A percentile compares a stretch with the other conserved stretches of the same genome.
phyloP scores from a whole-genome alignment of 2,329 filamentous ascomycete species.

The Talaromyces albobiverticillius region DNA sequence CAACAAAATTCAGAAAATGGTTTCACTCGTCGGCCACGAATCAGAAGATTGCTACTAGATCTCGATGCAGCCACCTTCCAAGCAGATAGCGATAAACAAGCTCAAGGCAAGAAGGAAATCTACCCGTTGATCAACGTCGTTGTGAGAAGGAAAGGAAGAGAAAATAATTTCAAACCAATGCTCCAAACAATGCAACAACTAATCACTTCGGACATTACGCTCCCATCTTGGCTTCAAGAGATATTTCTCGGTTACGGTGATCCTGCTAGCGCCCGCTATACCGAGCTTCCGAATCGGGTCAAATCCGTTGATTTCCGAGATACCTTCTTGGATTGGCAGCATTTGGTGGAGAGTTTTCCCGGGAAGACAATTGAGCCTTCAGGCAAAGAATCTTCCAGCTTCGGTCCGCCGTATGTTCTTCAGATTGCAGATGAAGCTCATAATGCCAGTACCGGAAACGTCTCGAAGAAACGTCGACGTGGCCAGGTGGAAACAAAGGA shows the following conservation, averaged over 20 bases:
- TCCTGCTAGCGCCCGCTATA: constrained; percentile 81
- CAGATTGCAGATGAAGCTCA: constrained; percentile 59
- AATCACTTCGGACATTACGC: constrained; percentile 76
- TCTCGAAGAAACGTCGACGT: constrained; percentile 82
- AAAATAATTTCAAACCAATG: constrained; percentile 96
- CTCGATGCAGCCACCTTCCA: constrained; percentile 78
- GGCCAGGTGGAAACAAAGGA: constrained; percentile 67
- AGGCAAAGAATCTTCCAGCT: constrained; percentile 67
- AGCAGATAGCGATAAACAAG: constrained; percentile 65
- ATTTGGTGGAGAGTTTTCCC: constrained; percentile 85
- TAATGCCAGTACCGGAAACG: constrained; percentile 54
- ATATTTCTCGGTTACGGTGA: constrained; percentile 98
- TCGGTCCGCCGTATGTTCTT: constrained; percentile 84
- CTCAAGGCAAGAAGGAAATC: constrained; percentile 69
- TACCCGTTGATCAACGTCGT: constrained; percentile 85
- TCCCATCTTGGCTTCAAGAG: constrained; percentile 91
- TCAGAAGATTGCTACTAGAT: constrained; percentile 72
- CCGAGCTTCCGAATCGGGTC: constrained; percentile 73
- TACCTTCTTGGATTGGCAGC: constrained; percentile 93
- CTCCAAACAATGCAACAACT: constrained; percentile 87
- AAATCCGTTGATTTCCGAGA: constrained; percentile 85
- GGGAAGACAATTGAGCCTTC: constrained; percentile 80
- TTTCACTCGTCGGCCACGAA: constrained; percentile 55
- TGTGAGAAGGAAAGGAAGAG: constrained; percentile 75
- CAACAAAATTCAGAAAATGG: constrained; percentile 58